Evolutionary conservation across 2,329 filamentous ascomycete genomes (phyloP), one percentile per base, ranked within the genome.

Genomic region (Teratosphaeria epicoccoides): DNA sequence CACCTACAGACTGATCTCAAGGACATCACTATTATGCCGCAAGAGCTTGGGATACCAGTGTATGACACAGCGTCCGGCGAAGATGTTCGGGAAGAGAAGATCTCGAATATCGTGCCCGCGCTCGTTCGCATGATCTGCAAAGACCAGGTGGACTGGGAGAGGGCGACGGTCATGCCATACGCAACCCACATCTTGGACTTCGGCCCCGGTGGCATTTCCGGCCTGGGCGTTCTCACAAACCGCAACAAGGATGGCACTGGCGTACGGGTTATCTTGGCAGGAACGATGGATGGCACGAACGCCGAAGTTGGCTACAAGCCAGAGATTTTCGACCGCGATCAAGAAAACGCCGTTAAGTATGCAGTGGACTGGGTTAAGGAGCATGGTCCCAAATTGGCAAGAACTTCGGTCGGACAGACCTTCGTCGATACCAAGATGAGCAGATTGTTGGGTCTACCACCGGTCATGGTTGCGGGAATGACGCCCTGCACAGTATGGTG

Each of bases 171-270:
- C 50, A 97, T 98, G 76, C 84, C 88, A 3, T 79, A 82, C 22
- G 93, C 93, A 20, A 96, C 91, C 3, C 93, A 98, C 68, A 87
- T 98, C 52, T 75, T 98, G 49, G 93, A 98, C 73, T 97, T 98
- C 62, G 93, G 94, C 46, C 93, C 93, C 22, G 93, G 93, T 64
- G 94, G 93, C 56, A 93, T 97, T 58, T 98, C 93, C 23, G 94
- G 94, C 58, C 83, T 98, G 22, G 94, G 93, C 65, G 87, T 95
- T 45, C 76, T 98, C 57, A 98, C 93, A 52, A 97, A 95, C 77
- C 88, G 93, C 63, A 98, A 97, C 79, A 98, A 98, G 76, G 94
- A 98, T 70, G 93, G 93, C 57, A 97, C 89, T 52, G 93, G 93
- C 63, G 93, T 98, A 29, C 88, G 91, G 55, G 90, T 98, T 59